Evolutionary conservation across 2,329 filamentous ascomycete species (phyloP).

Genomic region (Cryphonectria parasitica): DNA sequence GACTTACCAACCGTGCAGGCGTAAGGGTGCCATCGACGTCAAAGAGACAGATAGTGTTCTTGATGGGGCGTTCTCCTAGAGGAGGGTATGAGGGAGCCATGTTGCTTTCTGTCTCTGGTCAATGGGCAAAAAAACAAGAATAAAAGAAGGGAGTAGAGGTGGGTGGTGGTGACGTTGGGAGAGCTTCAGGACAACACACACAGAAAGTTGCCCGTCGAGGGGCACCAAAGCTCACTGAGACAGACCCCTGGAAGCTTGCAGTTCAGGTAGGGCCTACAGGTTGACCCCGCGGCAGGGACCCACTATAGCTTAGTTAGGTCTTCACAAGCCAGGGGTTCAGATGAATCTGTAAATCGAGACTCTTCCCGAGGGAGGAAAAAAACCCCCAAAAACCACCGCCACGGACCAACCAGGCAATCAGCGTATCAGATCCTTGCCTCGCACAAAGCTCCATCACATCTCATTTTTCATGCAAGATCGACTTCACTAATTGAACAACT

Average conservation of each 20-base stretch:
- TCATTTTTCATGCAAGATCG: background rate
- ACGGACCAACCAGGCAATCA: background rate
- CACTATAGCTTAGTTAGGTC: background rate
- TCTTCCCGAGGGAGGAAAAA: too few species aligned
- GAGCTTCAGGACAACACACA: conserved; percentile 5
- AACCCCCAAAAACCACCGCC: background rate
- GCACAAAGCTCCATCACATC: background rate
- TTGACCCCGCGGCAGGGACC: background rate
- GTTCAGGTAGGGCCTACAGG: conserved; percentile 5
- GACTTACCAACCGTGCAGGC: conserved; percentile 71
- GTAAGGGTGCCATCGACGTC: conserved; percentile 95
- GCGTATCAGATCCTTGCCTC: background rate
- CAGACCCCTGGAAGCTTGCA: background rate
- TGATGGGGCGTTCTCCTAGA: conserved; percentile 80
- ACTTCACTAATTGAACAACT: background rate
- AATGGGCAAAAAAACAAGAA: conserved; percentile 27
- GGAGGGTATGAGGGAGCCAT: conserved; percentile 67
- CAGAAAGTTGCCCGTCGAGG: background rate
- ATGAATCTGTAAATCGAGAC: background rate
- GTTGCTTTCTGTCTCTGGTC: conserved; percentile 7
- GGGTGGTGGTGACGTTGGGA: conserved; percentile 13
- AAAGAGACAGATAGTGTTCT: conserved; percentile 93
- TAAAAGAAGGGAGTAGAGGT: background rate
- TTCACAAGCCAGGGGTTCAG: background rate
- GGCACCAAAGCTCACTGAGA: background rate